phyloP scores from a whole-genome alignment of 2,329 filamentous ascomycete species.

The Rhinocladiella mackenziei region DNA sequence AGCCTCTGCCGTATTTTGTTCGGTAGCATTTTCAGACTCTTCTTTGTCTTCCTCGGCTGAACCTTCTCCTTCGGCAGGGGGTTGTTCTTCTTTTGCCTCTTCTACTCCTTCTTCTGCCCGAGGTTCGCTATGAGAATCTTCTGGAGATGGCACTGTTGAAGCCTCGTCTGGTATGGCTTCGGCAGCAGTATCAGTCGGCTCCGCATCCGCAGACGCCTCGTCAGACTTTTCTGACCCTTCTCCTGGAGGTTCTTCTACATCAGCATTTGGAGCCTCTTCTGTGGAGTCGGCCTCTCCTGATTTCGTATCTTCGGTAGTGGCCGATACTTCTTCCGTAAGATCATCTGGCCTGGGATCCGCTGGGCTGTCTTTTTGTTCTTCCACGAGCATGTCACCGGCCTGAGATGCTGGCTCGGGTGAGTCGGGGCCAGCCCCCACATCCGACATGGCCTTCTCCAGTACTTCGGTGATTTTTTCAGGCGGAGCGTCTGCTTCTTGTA shows the following conservation, averaged over 20 bases:
- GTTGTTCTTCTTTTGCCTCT: slow-evolving; percentile 19
- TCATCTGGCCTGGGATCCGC: slow-evolving; percentile 1
- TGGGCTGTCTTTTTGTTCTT: slow-evolving; percentile 1
- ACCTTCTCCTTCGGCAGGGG: slow-evolving; percentile 9
- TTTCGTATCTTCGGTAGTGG: neutral
- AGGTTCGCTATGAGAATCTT: slow-evolving; percentile 17
- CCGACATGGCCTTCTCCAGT: slow-evolving; percentile 27
- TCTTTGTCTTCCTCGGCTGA: slow-evolving; percentile 31
- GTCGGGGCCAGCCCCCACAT: slow-evolving; percentile 27
- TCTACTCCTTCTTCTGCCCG: slow-evolving; percentile 18
- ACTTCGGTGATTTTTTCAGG: slow-evolving; percentile 19
- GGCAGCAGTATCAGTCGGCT: slow-evolving; percentile 20
- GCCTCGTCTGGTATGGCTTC: slow-evolving; percentile 6
- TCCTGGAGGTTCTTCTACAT: slow-evolving; percentile 1
- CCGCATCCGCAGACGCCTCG: neutral
- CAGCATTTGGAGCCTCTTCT: slow-evolving; percentile 25
- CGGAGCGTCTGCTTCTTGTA: slow-evolving; percentile 22
- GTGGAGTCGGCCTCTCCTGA: neutral
- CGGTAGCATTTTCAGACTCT: slow-evolving; percentile 15
- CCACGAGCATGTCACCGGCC: slow-evolving; percentile 3
- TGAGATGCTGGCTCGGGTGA: neutral
- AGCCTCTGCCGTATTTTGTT: slow-evolving; percentile 24
- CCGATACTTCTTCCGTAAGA: neutral
- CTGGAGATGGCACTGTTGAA: slow-evolving; percentile 23
- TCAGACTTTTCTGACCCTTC: neutral